These are phyloP conservation scores for Dryadomyces quercivorus DNA, from an alignment of 2,329 filamentous ascomycete species.

Conservation along the genomic window DNA sequence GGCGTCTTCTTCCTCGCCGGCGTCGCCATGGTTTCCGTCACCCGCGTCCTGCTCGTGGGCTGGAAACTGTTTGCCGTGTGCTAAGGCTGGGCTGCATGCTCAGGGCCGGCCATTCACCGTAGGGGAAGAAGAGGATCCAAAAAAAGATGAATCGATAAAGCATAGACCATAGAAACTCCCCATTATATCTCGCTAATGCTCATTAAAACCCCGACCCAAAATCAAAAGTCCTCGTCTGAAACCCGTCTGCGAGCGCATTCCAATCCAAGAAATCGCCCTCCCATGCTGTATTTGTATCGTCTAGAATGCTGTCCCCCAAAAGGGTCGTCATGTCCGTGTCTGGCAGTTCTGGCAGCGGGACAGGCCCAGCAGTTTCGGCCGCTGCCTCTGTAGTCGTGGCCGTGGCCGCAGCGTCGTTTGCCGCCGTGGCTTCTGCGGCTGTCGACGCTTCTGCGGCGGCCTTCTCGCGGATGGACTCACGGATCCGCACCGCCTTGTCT, in stretches of 20 bases:
- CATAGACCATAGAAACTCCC: background rate
- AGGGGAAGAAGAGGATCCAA: background rate
- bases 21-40: constrained; percentile 14
- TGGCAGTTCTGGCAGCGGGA: background rate
- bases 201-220: background rate
- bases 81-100: background rate
- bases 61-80: constrained; percentile 12
- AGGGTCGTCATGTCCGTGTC: constrained; percentile 7
- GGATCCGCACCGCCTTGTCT: constrained; percentile 17
- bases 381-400: background rate
- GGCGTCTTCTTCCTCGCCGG: constrained; percentile 20
- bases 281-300: constrained; percentile 7
- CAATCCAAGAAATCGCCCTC: constrained; percentile 10
- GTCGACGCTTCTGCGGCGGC: background rate
- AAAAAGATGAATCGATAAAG: background rate
- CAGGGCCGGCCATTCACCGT: too few species aligned
- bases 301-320: constrained; percentile 1
- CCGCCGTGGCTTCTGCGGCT: background rate
- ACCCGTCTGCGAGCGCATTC: constrained; percentile 7
- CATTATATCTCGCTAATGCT: background rate
- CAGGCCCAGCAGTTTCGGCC: background rate
- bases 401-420: too few species aligned
- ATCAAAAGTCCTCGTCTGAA: constrained; percentile 5
- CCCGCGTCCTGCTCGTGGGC: constrained; percentile 17
- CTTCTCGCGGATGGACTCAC: constrained; percentile 6